Percentiles rank a stretch among this genome's conserved stretches.
Evolutionary conservation across 1,284 basidiomycete genomes (phyloP).

Genomic region (Ceraceosorus guamensis): DNA sequence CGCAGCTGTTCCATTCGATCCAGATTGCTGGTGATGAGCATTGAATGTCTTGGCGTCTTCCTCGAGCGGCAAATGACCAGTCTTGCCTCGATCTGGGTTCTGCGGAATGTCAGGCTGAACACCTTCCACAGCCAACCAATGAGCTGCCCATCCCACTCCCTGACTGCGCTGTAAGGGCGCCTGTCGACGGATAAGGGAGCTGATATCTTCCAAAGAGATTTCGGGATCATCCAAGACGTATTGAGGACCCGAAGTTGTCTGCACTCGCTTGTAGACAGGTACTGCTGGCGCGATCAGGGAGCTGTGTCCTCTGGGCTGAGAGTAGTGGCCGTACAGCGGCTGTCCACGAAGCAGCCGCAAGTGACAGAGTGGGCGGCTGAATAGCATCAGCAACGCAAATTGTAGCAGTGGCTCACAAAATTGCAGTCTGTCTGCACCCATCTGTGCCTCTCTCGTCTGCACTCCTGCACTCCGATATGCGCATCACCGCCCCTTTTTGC

Average conservation of each 20-base stretch:
- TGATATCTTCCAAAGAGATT: slow-evolving; percentile 72
- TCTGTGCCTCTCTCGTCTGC: background rate
- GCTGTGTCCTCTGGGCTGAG: slow-evolving; percentile 23
- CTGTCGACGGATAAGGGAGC: slow-evolving; percentile 22
- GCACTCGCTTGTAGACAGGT: slow-evolving; percentile 46
- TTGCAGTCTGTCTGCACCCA: background rate
- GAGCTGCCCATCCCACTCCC: slow-evolving; percentile 51
- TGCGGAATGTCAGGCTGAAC: slow-evolving; percentile 94
- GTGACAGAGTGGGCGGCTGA: background rate
- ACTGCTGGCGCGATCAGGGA: slow-evolving; percentile 17
- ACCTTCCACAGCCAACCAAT: slow-evolving; percentile 97
- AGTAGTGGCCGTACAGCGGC: slow-evolving; percentile 36
- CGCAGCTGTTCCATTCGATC: no score
- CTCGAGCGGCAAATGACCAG: slow-evolving; percentile 5
- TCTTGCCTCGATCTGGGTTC: slow-evolving; percentile 64
- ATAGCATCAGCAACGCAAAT: no score
- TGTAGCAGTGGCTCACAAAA: no score
- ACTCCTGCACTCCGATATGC: background rate
- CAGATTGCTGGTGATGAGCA: no score
- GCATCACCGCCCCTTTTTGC: background rate
- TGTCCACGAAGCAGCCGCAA: background rate
- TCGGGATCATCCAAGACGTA: slow-evolving; percentile 96
- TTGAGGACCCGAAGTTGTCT: slow-evolving; percentile 53
- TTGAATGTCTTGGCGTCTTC: background rate
- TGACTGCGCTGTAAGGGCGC: slow-evolving; percentile 21